Evolutionary conservation across 2,329 filamentous ascomycete genomes (phyloP).

Genomic region (Cadophora sp.): DNA sequence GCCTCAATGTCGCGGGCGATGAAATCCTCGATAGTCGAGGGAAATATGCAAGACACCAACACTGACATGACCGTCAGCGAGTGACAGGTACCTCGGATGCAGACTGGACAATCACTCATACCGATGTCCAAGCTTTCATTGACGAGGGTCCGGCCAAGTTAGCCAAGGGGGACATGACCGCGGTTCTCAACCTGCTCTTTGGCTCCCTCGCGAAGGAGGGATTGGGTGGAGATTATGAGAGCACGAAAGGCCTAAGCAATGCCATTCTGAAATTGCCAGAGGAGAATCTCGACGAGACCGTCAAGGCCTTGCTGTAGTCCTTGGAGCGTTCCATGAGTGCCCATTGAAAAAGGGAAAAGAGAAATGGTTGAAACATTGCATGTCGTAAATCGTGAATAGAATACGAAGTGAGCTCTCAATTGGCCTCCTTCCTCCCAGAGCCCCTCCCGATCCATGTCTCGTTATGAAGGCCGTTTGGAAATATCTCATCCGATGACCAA

Average conservation of each 20-base stretch:
- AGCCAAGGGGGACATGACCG: not conserved
- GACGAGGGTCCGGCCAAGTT: not conserved
- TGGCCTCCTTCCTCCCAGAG: not conserved
- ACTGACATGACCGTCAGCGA: not conserved
- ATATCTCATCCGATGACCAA: not conserved
- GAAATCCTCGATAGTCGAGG: no score
- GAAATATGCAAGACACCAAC: no score
- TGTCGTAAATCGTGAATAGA: not conserved
- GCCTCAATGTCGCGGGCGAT: not conserved
- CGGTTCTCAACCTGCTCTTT: not conserved
- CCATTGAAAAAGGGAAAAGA: not conserved
- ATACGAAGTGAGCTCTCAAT: not conserved
- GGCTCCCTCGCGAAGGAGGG: not conserved
- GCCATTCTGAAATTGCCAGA: not conserved
- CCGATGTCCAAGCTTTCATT: not conserved
- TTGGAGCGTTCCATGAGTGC: not conserved
- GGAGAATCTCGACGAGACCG: conserved; percentile 14
- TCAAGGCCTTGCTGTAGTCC: not conserved
- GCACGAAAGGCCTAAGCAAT: not conserved
- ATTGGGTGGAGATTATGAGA: conserved; percentile 2
- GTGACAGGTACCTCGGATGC: not conserved
- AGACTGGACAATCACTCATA: conserved; percentile 8
- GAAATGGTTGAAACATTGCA: not conserved
- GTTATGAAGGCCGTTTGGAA: not conserved
- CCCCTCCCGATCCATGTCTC: conserved; percentile 4